Evolutionary conservation across 106 monocot genomes (phyloP), one percentile per base, ranked within the genome.

Genomic region (Agapanthus africanus): DNA sequence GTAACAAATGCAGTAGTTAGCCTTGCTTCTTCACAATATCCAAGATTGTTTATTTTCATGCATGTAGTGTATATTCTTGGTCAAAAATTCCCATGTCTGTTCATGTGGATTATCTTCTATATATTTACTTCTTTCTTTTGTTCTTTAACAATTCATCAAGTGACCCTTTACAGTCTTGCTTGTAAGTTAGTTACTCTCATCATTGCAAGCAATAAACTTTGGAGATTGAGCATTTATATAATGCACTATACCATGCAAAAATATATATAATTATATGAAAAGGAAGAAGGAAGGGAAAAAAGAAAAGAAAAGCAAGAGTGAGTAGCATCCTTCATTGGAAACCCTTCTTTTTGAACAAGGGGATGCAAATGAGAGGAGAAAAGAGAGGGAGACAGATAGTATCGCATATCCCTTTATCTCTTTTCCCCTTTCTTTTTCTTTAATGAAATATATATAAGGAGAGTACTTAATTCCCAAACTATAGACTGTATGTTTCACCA

Each of bases 151-250:
- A 63, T 28, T 8, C 25, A 47, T 2, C 16, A 47, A 49, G 63
- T 27, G 70, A 21, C 42, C 16, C 68, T 77, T 77, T 77, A 30
- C 46, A 49, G 50, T 21, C 63, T 63, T 37, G 60, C 46, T 71
- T 77, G 11, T 56, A 54, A 35, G 65, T 52, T 71, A 65, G 77
- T 71, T 77, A 71, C 77, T 77, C 64, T 65, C 65, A 77, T 77
- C 77, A 77, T 77, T 63, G 65, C 65, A 34, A 41, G 54, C 54
- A 26, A 30, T 36, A 54, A 50, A 6, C 70, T 63, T 76, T 75
- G 40, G 23, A 75, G 28, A 71, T 21, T 59, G 40, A 52, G 31
- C 26, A 57, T 57, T 35, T 25, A 71, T 59, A 35, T 63, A 35
- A 37, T 73, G 11, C 26, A 62, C 40, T 60, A 47, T 51, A 51